These are phyloP conservation scores for Russula compacta DNA, from an alignment of 768 basidiomycete genomes.

Conservation along the genomic window DNA sequence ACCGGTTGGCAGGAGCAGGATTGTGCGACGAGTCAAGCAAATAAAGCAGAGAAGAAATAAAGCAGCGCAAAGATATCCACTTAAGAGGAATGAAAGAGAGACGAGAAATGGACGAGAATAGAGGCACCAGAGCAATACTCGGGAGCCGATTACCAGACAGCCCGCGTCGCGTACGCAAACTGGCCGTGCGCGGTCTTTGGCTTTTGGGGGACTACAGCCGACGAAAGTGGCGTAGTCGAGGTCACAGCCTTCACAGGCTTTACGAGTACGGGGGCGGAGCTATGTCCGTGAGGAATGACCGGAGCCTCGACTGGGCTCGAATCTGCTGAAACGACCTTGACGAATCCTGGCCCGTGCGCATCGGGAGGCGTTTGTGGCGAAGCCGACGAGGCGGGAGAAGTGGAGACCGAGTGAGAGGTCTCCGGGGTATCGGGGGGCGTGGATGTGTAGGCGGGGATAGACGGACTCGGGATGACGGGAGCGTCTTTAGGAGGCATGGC, in stretches of 20 bases:
- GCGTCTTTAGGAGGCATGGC: constrained; percentile 16
- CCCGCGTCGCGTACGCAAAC: constrained; percentile 13
- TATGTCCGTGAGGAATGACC: constrained; percentile 3
- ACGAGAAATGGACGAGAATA: neutral
- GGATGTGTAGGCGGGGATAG: constrained; percentile 17
- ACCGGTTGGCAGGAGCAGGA: neutral
- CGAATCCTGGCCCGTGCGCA: constrained; percentile 6
- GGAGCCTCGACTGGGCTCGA: constrained; percentile 7
- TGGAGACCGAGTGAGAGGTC: constrained; percentile 25
- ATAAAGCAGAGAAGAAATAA: neutral
- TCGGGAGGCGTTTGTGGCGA: constrained; percentile 26
- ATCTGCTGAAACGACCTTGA: constrained; percentile 10
- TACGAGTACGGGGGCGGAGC: neutral
- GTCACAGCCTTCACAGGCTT: constrained; percentile 3
- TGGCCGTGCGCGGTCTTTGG: constrained; percentile 14
- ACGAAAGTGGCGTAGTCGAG: neutral
- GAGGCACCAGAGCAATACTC: neutral
- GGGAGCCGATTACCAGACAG: constrained; percentile 9
- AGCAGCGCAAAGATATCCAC: constrained; percentile 1
- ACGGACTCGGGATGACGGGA: constrained; percentile 13
- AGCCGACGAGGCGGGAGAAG: constrained; percentile 26
- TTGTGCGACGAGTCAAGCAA: neutral
- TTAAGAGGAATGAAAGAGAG: neutral
- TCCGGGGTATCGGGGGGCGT: constrained; percentile 26
- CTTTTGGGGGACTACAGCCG: constrained; percentile 2